Evolutionary conservation across 2,329 filamentous ascomycete species (phyloP), one percentile per base, ranked within the genome.

Genomic region (Diaporthe sp.): DNA sequence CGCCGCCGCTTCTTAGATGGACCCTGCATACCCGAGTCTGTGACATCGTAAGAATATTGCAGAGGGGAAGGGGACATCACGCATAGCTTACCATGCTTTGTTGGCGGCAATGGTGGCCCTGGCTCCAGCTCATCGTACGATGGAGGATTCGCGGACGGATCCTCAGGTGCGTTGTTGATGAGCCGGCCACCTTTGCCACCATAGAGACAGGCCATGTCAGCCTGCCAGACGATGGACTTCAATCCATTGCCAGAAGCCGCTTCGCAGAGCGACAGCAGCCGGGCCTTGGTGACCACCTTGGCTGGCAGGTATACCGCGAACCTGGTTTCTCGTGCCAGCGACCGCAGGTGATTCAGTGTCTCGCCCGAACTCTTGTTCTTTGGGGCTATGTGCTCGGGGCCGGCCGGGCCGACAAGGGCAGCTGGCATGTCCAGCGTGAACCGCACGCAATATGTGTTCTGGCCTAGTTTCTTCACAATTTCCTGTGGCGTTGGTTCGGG

Each of bases 41-140:
- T 6, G 9, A 9, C 31, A 17, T 15, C 10, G 49, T 39, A 9
- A 49, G 37, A 22, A 42, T 13, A 5, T 7, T 53, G 17, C 28
- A 51, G 37, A 31, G 10, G 1, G 12, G 8, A n/a, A 49, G 31
- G 15, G 9, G 3, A 31, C 1, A 13, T n/a, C 12, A 12, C 5
- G 44, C 22, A 17, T 15, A 20, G 20, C 44, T 67, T 51, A 49
- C 63, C 47, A 22, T 51, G 47, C 9, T 31, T 42, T 17, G 20
- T 8, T 39, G 73, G 63, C 15, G 73, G 53, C 39, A 44, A 28
- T 17, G 73, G 73, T 44, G 73, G 73, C 44, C 55, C 51, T 31
- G 73, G 73, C n/a, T 51, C 73, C 12, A 71, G 63, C 42, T 74
- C 73, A 71, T 71, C 55, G 22, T 74, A 74, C 2, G 73, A 71